Evolutionary conservation across 768 basidiomycete genomes (phyloP).

Genomic region (Tulasnella sp.): DNA sequence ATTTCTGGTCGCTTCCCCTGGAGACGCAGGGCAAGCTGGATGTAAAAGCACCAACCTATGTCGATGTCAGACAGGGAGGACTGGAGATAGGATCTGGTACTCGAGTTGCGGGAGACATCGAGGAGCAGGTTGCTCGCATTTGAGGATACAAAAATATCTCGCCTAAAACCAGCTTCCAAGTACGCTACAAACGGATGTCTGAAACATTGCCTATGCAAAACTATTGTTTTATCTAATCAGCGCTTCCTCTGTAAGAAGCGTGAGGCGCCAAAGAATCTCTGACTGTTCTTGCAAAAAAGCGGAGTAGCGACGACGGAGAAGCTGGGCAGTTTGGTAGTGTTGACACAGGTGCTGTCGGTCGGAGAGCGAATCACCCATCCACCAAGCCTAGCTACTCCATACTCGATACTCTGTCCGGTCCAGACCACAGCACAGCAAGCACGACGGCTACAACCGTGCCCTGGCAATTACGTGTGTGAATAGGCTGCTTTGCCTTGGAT

Average conservation of each 20-base stretch:
- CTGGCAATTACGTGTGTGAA: background rate
- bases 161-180: too few species aligned
- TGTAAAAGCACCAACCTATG: conserved; percentile 49
- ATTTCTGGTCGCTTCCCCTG: conserved; percentile 78
- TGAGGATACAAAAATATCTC: too few species aligned
- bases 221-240: too few species aligned
- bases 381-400: background rate
- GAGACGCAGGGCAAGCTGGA: conserved; percentile 62
- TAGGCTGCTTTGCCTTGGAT: background rate
- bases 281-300: too few species aligned
- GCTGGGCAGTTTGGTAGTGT: too few species aligned
- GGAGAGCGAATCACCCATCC: too few species aligned
- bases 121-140: background rate
- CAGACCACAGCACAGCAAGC: background rate
- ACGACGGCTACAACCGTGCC: background rate
- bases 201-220: too few species aligned
- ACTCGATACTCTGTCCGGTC: background rate
- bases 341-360: too few species aligned
- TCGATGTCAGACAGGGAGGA: conserved; percentile 25
- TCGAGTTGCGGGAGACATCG: background rate
- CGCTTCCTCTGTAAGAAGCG: too few species aligned
- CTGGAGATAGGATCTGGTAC: background rate
- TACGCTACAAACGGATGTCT: too few species aligned
- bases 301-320: too few species aligned
- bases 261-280: too few species aligned